Conservation (phyloP, 805 yeast species). For the Saccharomycopsis capsularis region DNA sequence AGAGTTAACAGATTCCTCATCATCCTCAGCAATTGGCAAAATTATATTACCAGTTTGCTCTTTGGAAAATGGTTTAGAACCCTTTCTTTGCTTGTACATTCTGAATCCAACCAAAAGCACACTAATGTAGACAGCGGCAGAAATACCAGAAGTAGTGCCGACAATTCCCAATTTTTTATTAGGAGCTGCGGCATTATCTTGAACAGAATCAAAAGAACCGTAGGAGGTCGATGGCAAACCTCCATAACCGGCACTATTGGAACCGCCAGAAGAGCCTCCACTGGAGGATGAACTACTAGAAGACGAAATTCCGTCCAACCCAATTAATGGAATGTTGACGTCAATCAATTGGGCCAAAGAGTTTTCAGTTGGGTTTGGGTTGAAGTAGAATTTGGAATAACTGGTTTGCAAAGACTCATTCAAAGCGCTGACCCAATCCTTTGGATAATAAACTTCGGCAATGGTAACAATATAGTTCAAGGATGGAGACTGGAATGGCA, state of each 20-base stretch:
- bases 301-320: slow-evolving; percentile 4
- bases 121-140: slow-evolving; percentile 21
- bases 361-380: slow-evolving; percentile 48
- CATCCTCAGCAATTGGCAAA: slow-evolving; percentile 19
- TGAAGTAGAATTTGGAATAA: slow-evolving; percentile 53
- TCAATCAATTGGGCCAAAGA: slow-evolving; percentile 69
- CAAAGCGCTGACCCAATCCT: slow-evolving; percentile 34
- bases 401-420: slow-evolving; percentile 23
- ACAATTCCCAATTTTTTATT: slow-evolving; percentile 39
- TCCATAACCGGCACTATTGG: slow-evolving; percentile 17
- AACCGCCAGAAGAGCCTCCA: slow-evolving; percentile 13
- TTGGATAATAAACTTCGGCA: slow-evolving; percentile 82
- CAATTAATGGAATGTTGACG: slow-evolving; percentile 52
- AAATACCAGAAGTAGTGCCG: slow-evolving; percentile 23
- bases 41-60: slow-evolving; percentile 20
- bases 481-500: slow-evolving; percentile 64
- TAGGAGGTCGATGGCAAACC: slow-evolving; percentile 22
- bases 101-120: slow-evolving; percentile 27
- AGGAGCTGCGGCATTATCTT: slow-evolving; percentile 27
- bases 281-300: slow-evolving; percentile 7
- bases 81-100: slow-evolving; percentile 26
- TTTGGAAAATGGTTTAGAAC: slow-evolving; percentile 16
- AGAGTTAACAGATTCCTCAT: not conserved
- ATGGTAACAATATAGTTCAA: slow-evolving; percentile 71
- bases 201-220: slow-evolving; percentile 23